Percentiles rank a stretch among this genome's conserved stretches.
These are phyloP conservation scores for Termitomyces sp. DNA, from an alignment of 1,284 basidiomycete genomes.

Conservation along the genomic window DNA sequence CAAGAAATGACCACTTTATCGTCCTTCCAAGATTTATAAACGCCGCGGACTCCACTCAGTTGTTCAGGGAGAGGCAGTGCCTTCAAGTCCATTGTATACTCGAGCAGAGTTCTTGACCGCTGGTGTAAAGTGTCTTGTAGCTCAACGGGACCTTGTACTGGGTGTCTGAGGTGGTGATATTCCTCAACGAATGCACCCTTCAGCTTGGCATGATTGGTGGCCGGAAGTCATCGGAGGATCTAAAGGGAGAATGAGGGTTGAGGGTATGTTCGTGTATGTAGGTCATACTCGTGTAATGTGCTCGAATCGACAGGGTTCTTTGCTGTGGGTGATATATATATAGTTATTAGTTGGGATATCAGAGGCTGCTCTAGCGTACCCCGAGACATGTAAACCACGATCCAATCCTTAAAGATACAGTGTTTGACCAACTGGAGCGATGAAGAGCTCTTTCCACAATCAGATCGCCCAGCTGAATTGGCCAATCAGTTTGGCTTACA, in stretches of 20 bases:
- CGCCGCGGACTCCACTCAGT: conserved; percentile 60
- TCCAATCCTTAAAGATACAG: conserved; percentile 67
- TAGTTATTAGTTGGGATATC: background rate
- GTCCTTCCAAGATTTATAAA: conserved; percentile 70
- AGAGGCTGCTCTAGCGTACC: conserved; percentile 37
- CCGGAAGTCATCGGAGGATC: conserved; percentile 53
- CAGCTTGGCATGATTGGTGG: conserved; percentile 48
- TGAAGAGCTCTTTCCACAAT: conserved; percentile 81
- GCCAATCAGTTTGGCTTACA: conserved; percentile 1
- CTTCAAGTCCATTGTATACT: conserved; percentile 52
- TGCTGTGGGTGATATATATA: conserved; percentile 31
- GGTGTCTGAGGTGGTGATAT: conserved; percentile 54
- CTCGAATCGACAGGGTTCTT: conserved; percentile 77
- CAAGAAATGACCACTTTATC: conserved; percentile 46
- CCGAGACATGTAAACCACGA: conserved; percentile 86
- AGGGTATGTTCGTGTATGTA: conserved; percentile 71
- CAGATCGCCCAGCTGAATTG: conserved; percentile 62
- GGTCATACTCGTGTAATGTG: conserved; percentile 71
- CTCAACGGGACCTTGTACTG: conserved; percentile 46
- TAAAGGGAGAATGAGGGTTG: conserved; percentile 68
- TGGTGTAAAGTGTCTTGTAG: conserved; percentile 45
- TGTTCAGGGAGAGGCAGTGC: conserved; percentile 52
- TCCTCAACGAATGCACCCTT: conserved; percentile 65
- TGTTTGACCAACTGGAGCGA: conserved; percentile 81
- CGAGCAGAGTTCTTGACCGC: conserved; percentile 36